Conservation (phyloP, 23 red algal genomes). For the Porphyridium purpureum region DNA sequence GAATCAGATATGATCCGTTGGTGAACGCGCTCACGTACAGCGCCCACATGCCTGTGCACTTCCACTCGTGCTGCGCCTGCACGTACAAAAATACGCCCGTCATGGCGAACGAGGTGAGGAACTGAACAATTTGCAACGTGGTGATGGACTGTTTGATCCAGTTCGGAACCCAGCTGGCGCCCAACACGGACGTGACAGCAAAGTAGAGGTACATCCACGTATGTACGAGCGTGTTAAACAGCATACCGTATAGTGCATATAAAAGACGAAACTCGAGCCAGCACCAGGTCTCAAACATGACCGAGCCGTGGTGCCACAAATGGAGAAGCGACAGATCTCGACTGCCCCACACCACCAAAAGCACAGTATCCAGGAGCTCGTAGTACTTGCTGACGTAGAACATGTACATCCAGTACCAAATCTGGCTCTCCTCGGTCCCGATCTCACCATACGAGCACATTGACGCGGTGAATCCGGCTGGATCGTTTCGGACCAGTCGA, state of each 20-base stretch:
- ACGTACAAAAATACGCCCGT: constrained; percentile 28
- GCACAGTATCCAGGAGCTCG: constrained; percentile 79
- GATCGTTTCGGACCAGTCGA: too few species aligned
- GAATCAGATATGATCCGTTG: constrained; percentile 63
- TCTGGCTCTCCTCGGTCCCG: too few species aligned
- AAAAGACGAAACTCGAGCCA: constrained; percentile 45
- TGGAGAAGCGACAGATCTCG: constrained; percentile 62
- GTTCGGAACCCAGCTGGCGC: constrained; percentile 1
- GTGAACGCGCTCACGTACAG: constrained; percentile 35
- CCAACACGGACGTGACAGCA: constrained; percentile 9
- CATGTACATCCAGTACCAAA: constrained; percentile 48
- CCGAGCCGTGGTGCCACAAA: constrained; percentile 83
- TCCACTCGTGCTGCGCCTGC: neutral
- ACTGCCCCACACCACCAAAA: constrained; percentile 42
- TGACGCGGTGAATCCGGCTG: too few species aligned
- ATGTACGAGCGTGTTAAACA: constrained; percentile 82
- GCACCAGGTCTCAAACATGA: constrained; percentile 52
- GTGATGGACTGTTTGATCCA: constrained; percentile 39
- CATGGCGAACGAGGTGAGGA: constrained; percentile 59
- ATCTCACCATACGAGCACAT: too few species aligned
- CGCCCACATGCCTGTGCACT: constrained; percentile 48
- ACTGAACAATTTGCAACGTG: constrained; percentile 76
- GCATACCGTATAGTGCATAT: constrained; percentile 38
- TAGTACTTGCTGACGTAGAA: constrained; percentile 89
- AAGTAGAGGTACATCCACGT: constrained; percentile 88